phyloP scores from a whole-genome alignment of 2,329 filamentous ascomycete species.

The Xylaria sp. region DNA sequence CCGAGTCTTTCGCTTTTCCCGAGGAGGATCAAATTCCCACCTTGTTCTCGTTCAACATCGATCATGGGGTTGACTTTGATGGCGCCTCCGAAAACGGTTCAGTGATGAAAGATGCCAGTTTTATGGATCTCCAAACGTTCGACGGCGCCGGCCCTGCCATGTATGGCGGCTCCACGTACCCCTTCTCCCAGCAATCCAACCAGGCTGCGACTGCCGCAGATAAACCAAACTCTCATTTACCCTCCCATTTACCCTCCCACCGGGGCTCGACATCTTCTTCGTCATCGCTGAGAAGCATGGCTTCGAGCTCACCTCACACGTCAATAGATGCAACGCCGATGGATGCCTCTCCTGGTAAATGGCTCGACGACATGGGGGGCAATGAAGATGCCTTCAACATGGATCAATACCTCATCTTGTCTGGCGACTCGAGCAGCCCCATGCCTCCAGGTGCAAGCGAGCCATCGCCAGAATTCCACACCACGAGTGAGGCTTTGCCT shows the following conservation, averaged over 20 bases:
- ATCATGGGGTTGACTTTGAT: slow-evolving; percentile 54
- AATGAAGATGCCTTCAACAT: slow-evolving; percentile 41
- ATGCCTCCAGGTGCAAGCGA: slow-evolving; percentile 49
- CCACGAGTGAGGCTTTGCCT: slow-evolving; percentile 29
- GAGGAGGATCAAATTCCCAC: slow-evolving; percentile 49
- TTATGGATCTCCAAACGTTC: slow-evolving; percentile 45
- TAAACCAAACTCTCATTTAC: slow-evolving; percentile 33
- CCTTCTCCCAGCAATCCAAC: slow-evolving; percentile 4
- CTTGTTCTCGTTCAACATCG: slow-evolving; percentile 50
- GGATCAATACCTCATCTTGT: slow-evolving; percentile 65
- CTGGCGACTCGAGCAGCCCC: slow-evolving; percentile 68
- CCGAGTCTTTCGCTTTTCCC: slow-evolving; percentile 40
- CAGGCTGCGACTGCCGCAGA: slow-evolving; percentile 8
- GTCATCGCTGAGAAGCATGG: slow-evolving; percentile 45
- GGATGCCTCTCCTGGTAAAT: slow-evolving; percentile 39
- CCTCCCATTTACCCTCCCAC: slow-evolving; percentile 44
- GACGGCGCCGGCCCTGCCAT: slow-evolving; percentile 16
- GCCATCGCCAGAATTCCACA: slow-evolving; percentile 37
- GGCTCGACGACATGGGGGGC: slow-evolving; percentile 36
- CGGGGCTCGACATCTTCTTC: slow-evolving; percentile 49
- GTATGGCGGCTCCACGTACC: slow-evolving; percentile 12
- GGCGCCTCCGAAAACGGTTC: slow-evolving; percentile 48
- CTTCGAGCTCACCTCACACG: slow-evolving; percentile 46
- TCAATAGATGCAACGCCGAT: slow-evolving; percentile 47
- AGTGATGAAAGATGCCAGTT: slow-evolving; percentile 46